A percentile compares a stretch with the other conserved stretches of the same genome.
Conservation (phyloP, 2,329 filamentous ascomycete species). For the Pestalotiopsis fici region DNA sequence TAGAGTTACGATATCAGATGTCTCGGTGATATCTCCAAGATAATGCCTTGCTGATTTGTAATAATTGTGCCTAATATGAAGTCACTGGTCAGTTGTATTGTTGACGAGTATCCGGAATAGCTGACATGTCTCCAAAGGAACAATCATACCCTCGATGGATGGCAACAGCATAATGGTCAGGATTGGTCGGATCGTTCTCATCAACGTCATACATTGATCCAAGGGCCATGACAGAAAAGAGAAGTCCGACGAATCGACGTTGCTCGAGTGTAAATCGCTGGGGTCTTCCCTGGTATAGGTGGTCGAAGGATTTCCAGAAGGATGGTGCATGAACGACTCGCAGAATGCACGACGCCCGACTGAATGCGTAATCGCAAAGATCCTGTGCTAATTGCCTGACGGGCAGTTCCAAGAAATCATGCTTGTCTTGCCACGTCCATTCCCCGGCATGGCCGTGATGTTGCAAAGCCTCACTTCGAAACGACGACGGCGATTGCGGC, state of each 20-base stretch:
- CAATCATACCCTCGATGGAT: constrained; percentile 56
- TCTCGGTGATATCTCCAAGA: constrained; percentile 63
- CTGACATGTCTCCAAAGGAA: not conserved
- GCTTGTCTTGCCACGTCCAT: not conserved
- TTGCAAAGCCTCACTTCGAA: not conserved
- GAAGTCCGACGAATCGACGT: constrained; percentile 66
- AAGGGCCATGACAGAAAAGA: constrained; percentile 71
- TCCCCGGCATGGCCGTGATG: not conserved
- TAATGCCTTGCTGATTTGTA: constrained; percentile 66
- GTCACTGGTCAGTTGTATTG: not conserved
- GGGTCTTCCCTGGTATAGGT: constrained; percentile 70
- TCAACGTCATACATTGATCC: constrained; percentile 71
- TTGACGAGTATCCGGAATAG: not conserved
- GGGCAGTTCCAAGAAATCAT: constrained; percentile 4
- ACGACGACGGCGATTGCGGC: constrained; percentile 2
- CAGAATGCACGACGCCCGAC: constrained; percentile 58
- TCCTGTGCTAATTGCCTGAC: constrained; percentile 23
- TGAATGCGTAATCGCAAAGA: constrained; percentile 57
- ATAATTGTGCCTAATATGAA: constrained; percentile 63
- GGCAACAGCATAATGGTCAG: constrained; percentile 48
- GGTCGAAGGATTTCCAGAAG: constrained; percentile 77
- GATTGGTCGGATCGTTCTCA: constrained; percentile 51
- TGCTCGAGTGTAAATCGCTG: constrained; percentile 66
- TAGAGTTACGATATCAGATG: constrained; percentile 68
- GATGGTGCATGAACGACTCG: constrained; percentile 79